Evolutionary conservation across 495 filamentous ascomycete genomes (phyloP), one percentile per base, ranked within the genome.

Genomic region (Penicillium mononematosum): DNA sequence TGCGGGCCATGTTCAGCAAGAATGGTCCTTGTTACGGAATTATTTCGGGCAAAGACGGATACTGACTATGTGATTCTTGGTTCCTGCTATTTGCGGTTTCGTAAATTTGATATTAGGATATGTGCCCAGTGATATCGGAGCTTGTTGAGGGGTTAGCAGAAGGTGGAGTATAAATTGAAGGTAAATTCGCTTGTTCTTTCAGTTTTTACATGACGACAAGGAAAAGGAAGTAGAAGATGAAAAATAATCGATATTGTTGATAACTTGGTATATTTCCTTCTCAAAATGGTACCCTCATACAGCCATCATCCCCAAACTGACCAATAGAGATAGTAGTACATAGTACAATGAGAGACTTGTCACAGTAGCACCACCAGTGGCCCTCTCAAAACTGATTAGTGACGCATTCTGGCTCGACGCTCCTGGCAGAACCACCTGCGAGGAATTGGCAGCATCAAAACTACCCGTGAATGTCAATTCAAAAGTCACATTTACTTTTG

Each of bases 1-100:
- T 89, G 50, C 70, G 67, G 54, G 66, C 58, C 27, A 87, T 87
- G 81, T 84, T 85, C 67, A 72, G 75, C 7, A 75, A 69, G 58
- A 67, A 60, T 16, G 77, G 77, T 8, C 67, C 63, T 16, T 72
- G 70, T 12, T 70, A 60, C 53, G 67, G 64, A 2, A 49, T 70
- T 38, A 68, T 79, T 11, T 42, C 63, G 32, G 65, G 68, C 9
- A 63, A 55, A 36, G 56, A 56, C 43, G 75, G 75, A 1, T 73
- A 71, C 58, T 67, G 36, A 27, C 22, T 16, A 2, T 22, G 22
- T 4, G 42, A 22, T 25, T 1, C 4, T 27, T 16, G 6, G 3
- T 29, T 17, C 17, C 22, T 20, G 2, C 11, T 6, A 25, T 24
- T n/a, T 12, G 27, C n/a, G 5, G 10, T 14, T 50, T 39, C 1